Evolutionary conservation across 768 basidiomycete genomes (phyloP).

Genomic region (Lactarius vividus): DNA sequence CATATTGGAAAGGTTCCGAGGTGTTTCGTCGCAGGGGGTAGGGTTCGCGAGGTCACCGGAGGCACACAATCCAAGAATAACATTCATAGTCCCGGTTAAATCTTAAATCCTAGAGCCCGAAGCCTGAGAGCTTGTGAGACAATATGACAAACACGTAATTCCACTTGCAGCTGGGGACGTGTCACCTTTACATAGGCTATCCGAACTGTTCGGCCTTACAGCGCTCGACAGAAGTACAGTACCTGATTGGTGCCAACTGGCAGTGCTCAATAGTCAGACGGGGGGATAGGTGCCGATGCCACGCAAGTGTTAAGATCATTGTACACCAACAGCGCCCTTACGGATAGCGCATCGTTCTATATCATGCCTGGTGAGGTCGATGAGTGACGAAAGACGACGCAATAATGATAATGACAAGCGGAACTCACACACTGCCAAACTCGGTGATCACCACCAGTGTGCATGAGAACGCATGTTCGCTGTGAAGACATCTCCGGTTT

Average conservation of each 20-base stretch:
- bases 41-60: slow-evolving; percentile 8
- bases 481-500: slow-evolving; percentile 3
- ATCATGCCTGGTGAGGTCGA: not conserved
- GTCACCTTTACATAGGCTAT: slow-evolving; percentile 13
- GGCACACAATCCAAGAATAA: slow-evolving; percentile 5
- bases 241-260: slow-evolving; percentile 1
- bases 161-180: slow-evolving; percentile 1
- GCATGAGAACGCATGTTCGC: slow-evolving; percentile 5
- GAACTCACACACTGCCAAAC: not conserved
- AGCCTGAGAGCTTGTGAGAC: slow-evolving; percentile 15
- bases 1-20: slow-evolving; percentile 15
- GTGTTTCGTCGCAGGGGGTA: slow-evolving; percentile 2
- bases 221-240: not conserved
- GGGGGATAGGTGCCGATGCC: slow-evolving; percentile 3
- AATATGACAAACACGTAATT: slow-evolving; percentile 20
- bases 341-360: slow-evolving; percentile 3
- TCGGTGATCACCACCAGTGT: slow-evolving; percentile 6
- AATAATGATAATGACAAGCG: not conserved
- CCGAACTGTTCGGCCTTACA: slow-evolving; percentile 20
- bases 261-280: not conserved
- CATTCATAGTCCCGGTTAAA: not conserved
- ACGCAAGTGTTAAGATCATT: not conserved
- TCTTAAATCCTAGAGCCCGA: not conserved
- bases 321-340: not conserved
- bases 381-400: not conserved